phyloP scores from a whole-genome alignment of 2,329 filamentous ascomycete species.

The Trichoderma guizhouense region DNA sequence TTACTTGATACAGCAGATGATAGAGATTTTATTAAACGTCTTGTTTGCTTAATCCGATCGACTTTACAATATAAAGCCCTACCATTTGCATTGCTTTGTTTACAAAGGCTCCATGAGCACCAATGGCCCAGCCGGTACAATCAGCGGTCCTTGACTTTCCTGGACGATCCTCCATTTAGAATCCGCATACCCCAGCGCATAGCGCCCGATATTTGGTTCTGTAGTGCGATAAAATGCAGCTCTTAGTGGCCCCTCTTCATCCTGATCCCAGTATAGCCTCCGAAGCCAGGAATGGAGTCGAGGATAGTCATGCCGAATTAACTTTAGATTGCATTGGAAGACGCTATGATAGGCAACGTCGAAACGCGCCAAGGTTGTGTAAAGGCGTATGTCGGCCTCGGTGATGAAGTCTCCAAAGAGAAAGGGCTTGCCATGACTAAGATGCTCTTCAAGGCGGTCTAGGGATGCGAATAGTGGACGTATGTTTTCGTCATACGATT shows the following conservation, averaged over 20 bases:
- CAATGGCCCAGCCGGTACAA: slow-evolving; percentile 29
- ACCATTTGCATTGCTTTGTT: neutral
- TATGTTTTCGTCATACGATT: slow-evolving; percentile 62
- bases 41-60: neutral
- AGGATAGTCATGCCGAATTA: slow-evolving; percentile 63
- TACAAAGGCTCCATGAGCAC: slow-evolving; percentile 22
- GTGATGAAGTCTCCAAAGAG: slow-evolving; percentile 63
- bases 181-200: slow-evolving; percentile 30
- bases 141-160: slow-evolving; percentile 27
- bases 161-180: slow-evolving; percentile 28
- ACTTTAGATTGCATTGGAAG: slow-evolving; percentile 62
- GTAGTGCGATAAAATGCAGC: slow-evolving; percentile 68
- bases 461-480: slow-evolving; percentile 60
- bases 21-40: neutral
- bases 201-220: slow-evolving; percentile 46
- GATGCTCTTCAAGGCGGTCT: slow-evolving; percentile 59
- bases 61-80: neutral
- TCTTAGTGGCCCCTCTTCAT: slow-evolving; percentile 30
- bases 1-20: neutral
- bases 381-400: slow-evolving; percentile 66
- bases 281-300: slow-evolving; percentile 65
- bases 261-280: slow-evolving; percentile 65
- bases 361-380: slow-evolving; percentile 64
- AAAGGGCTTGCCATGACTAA: slow-evolving; percentile 49
- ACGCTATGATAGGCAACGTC: slow-evolving; percentile 66